Percentiles rank a stretch among this genome's conserved stretches.
phyloP scores from a whole-genome alignment of 345 rosid species.

The Gossypium herbaceum region DNA sequence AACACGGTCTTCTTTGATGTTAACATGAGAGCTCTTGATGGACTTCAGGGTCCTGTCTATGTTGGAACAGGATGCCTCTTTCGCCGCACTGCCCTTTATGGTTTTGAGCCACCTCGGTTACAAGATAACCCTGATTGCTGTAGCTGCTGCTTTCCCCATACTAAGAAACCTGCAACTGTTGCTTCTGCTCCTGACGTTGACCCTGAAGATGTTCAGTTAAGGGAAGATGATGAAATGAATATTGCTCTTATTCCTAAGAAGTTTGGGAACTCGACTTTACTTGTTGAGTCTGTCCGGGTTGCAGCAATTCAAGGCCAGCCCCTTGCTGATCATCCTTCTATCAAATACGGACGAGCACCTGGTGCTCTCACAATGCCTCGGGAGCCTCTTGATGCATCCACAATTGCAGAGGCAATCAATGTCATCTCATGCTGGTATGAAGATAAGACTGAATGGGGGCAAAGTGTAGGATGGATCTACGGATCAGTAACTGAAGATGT shows the following conservation, averaged over 20 bases:
- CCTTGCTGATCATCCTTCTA: constrained; percentile 44
- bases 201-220: constrained; percentile 26
- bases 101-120: constrained; percentile 56
- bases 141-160: constrained; percentile 43
- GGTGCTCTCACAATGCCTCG: constrained; percentile 56
- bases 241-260: constrained; percentile 50
- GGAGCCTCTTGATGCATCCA: constrained; percentile 42
- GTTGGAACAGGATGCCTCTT: constrained; percentile 91
- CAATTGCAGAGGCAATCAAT: constrained; percentile 65
- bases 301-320: constrained; percentile 73
- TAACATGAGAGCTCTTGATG: constrained; percentile 79
- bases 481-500: constrained; percentile 88
- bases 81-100: constrained; percentile 74
- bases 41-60: constrained; percentile 84
- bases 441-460: constrained; percentile 86
- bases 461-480: constrained; percentile 71
- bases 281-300: constrained; percentile 47
- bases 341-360: constrained; percentile 55
- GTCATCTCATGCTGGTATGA: constrained; percentile 87
- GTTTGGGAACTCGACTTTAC: constrained; percentile 64
- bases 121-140: constrained; percentile 34
- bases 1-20: constrained; percentile 84
- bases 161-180: constrained; percentile 35
- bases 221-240: constrained; percentile 43
- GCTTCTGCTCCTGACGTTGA: constrained; percentile 44